Evolutionary conservation across 139 green algal species (phyloP).

Genomic region (Micractinium conductrix): DNA sequence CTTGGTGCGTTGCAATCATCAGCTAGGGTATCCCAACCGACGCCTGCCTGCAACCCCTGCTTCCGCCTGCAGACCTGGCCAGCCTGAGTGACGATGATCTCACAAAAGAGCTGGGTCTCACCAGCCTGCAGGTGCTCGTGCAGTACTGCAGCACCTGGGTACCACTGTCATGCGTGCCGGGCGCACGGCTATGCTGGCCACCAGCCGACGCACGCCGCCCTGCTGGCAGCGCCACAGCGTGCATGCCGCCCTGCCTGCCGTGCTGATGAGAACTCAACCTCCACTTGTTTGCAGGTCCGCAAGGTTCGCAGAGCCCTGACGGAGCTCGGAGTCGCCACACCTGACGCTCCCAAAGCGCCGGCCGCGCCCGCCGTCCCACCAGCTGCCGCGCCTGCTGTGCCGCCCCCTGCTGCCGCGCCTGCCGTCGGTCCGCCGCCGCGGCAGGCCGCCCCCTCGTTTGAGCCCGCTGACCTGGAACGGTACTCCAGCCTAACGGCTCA

Average conservation of each 20-base stretch:
- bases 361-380: neutral
- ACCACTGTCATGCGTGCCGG: no score
- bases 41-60: neutral
- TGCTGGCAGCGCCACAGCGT: no score
- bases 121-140: neutral
- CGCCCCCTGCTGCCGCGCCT: neutral
- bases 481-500: neutral
- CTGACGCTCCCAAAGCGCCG: neutral
- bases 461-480: neutral
- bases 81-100: neutral
- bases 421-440: neutral
- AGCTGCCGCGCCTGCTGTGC: neutral
- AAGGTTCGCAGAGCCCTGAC: neutral
- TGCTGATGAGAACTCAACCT: neutral
- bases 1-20: neutral
- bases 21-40: neutral
- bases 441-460: neutral
- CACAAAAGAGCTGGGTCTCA: neutral
- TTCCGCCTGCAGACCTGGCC: neutral
- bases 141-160: neutral
- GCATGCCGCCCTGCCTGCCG: no score
- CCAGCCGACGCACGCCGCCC: no score
- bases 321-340: neutral
- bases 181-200: no score
- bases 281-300: neutral